A percentile compares a stretch with the other conserved stretches of the same genome.
phyloP scores from a whole-genome alignment of 192 early-diverging fungal species.

The Entomortierella chlamydospora region DNA sequence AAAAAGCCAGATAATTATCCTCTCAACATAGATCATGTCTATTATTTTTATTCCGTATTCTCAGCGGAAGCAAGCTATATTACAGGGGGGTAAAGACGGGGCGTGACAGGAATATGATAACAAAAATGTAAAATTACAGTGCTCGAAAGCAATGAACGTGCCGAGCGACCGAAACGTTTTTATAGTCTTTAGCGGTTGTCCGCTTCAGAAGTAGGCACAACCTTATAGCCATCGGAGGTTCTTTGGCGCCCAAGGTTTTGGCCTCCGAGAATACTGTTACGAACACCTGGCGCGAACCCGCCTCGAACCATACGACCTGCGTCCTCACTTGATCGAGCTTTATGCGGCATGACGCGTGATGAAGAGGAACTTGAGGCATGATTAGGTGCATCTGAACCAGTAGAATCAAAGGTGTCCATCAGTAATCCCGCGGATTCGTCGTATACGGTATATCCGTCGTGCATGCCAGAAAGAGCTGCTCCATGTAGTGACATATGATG shows the following conservation, averaged over 20 bases:
- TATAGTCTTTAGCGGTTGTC: constrained; percentile 15
- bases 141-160: no score
- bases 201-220: constrained; percentile 39
- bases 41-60: no score
- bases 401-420: constrained; percentile 31
- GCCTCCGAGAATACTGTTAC: constrained; percentile 27
- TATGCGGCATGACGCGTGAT: constrained; percentile 32
- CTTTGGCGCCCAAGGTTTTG: constrained; percentile 41
- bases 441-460: constrained; percentile 5
- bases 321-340: constrained; percentile 36
- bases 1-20: no score
- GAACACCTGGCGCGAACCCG: constrained; percentile 16
- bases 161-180: background rate
- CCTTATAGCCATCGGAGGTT: constrained; percentile 56
- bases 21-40: no score
- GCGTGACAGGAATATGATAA: no score
- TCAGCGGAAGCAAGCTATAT: no score
- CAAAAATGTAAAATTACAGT: no score
- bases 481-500: constrained; percentile 28
- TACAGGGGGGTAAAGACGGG: no score
- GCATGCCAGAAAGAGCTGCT: constrained; percentile 15
- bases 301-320: constrained; percentile 9
- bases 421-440: constrained; percentile 37
- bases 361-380: background rate
- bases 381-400: background rate